These are phyloP conservation scores for Schizochytrium sp. DNA, from an alignment of 108 stramenopile genomes.

Conservation along the genomic window DNA sequence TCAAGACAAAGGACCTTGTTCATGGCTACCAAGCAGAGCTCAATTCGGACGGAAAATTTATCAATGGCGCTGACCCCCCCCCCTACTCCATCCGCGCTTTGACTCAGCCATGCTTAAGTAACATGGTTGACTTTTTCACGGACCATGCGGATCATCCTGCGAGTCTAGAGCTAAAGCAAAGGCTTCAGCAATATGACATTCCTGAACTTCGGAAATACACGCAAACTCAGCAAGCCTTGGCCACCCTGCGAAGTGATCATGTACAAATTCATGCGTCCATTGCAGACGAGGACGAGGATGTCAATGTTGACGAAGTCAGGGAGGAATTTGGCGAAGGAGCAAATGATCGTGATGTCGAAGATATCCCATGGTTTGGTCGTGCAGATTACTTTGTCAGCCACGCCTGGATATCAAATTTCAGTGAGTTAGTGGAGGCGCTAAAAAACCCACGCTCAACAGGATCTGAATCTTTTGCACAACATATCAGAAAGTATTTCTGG, in stretches of 20 bases:
- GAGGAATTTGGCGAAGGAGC: background rate
- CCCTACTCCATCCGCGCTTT: constrained; percentile 40
- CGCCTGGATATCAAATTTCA: background rate
- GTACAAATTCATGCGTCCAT: background rate
- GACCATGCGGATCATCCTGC: background rate
- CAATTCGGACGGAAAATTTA: background rate
- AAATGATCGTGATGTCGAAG: background rate
- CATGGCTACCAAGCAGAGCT: background rate
- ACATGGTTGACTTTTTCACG: constrained; percentile 48
- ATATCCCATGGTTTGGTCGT: background rate
- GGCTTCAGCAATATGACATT: background rate
- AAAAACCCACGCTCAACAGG: constrained; percentile 37
- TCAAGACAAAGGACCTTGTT: constrained; percentile 24
- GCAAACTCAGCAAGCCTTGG: no score
- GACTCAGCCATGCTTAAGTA: background rate
- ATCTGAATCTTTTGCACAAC: background rate
- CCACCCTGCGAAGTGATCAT: background rate
- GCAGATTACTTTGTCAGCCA: constrained; percentile 44
- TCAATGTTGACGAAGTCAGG: background rate
- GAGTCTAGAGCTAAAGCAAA: background rate
- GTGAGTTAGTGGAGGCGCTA: constrained; percentile 7
- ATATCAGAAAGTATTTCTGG: constrained; percentile 37
- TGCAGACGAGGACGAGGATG: background rate
- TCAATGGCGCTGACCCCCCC: background rate
- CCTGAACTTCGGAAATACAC: background rate